These are phyloP conservation scores for Hysterangium stoloniferum DNA, from an alignment of 768 basidiomycete species.

Conservation along the genomic window DNA sequence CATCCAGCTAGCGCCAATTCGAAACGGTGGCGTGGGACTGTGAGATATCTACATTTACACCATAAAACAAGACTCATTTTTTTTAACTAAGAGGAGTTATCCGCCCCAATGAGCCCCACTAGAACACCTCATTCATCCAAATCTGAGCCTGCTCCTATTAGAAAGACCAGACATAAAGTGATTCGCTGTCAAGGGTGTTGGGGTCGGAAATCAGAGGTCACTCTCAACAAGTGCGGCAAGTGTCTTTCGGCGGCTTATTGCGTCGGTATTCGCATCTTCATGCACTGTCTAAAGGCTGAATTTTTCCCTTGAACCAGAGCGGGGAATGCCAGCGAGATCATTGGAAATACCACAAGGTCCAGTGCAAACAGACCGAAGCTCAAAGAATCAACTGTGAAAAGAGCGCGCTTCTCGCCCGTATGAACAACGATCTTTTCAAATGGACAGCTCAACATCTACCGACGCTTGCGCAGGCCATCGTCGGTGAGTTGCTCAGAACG, in stretches of 20 bases:
- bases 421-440: slow-evolving; percentile 3
- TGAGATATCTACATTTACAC: too few species aligned
- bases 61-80: too few species aligned
- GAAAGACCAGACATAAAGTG: too few species aligned
- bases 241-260: background rate
- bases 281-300: background rate
- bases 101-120: too few species aligned
- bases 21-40: too few species aligned
- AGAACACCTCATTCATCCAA: too few species aligned
- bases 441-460: background rate
- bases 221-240: background rate
- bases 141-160: too few species aligned
- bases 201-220: background rate
- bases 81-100: too few species aligned
- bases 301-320: background rate
- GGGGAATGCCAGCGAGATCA: background rate
- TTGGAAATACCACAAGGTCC: background rate
- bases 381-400: background rate
- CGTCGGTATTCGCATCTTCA: background rate
- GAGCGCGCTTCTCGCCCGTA: background rate
- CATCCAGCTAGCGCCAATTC: too few species aligned
- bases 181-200: background rate
- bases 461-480: background rate
- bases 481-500: background rate
- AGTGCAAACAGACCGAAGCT: background rate